Conservation (phyloP, 495 filamentous ascomycete species). For the Penicillium bialowiezense region DNA sequence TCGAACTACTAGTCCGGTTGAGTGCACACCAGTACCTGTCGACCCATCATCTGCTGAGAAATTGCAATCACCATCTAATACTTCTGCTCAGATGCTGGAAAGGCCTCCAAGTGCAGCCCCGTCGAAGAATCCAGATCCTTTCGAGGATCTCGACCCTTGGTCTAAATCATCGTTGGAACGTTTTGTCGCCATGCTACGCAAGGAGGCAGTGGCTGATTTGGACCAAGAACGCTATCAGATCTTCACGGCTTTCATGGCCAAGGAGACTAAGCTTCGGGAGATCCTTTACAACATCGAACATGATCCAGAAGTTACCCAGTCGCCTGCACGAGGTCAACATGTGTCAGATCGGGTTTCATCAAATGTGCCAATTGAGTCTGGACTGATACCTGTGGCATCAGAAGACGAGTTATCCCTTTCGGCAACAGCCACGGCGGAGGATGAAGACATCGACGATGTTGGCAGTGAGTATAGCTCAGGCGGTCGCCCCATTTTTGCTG, state of each 20-base stretch:
- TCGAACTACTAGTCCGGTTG: constrained; percentile 9
- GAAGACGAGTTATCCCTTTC: constrained; percentile 16
- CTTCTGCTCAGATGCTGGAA: background rate
- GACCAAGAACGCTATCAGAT: constrained; percentile 51
- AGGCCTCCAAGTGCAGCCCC: background rate
- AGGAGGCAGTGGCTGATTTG: constrained; percentile 48
- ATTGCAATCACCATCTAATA: background rate
- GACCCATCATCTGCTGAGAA: constrained; percentile 1
- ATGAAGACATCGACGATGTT: constrained; percentile 21
- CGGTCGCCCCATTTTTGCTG: constrained; percentile 42
- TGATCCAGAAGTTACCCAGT: constrained; percentile 16
- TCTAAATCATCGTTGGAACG: constrained; percentile 51
- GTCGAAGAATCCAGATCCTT: constrained; percentile 33
- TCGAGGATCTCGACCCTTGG: constrained; percentile 52
- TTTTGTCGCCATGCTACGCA: constrained; percentile 51
- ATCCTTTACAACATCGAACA: constrained; percentile 51
- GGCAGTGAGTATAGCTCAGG: constrained; percentile 45
- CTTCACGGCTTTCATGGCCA: constrained; percentile 49
- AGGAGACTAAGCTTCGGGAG: constrained; percentile 51
- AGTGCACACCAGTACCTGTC: constrained; percentile 5
- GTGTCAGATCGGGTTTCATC: constrained; percentile 11
- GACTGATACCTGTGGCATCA: constrained; percentile 34
- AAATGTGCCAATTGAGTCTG: constrained; percentile 28
- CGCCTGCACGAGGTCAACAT: constrained; percentile 6
- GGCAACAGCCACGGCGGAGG: constrained; percentile 13